Evolutionary conservation across 345 rosid species (phyloP).

Genomic region (Syzygium aromaticum): DNA sequence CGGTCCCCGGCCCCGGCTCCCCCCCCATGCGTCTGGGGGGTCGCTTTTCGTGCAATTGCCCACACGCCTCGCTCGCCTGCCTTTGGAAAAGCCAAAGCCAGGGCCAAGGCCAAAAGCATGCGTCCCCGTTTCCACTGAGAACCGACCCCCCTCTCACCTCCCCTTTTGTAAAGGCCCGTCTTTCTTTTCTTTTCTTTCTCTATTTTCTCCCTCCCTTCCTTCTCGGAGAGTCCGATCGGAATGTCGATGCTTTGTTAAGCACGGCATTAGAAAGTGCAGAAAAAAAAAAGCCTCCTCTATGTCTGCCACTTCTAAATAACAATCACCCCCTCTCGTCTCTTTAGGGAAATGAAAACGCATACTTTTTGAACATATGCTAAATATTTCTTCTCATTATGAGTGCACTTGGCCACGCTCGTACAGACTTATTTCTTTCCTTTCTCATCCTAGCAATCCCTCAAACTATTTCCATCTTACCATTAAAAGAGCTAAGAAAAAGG

Average conservation of each 20-base stretch:
- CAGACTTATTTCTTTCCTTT: neutral
- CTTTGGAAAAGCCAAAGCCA: neutral
- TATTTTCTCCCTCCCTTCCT: neutral
- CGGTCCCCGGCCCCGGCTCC: neutral
- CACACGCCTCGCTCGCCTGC: neutral
- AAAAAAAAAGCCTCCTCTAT: neutral
- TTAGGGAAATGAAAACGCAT: no score
- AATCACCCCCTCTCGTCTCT: neutral
- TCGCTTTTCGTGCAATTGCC: neutral
- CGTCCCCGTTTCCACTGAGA: neutral
- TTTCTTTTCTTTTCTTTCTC: neutral
- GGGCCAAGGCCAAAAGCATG: neutral
- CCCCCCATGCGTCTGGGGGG: neutral
- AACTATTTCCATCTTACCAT: neutral
- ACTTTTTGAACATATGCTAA: no score
- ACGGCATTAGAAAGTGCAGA: neutral
- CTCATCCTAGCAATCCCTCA: no score
- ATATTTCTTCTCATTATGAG: no score
- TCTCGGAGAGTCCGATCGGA: neutral
- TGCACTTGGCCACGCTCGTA: neutral
- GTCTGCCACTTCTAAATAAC: neutral
- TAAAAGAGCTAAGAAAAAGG: neutral
- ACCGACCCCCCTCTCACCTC: accelerated
- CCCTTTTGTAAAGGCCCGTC: neutral
- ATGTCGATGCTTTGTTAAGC: neutral